These are phyloP conservation scores for Triticum turgidum DNA, from an alignment of 176 grass and related monocot species.

Conservation along the genomic window DNA sequence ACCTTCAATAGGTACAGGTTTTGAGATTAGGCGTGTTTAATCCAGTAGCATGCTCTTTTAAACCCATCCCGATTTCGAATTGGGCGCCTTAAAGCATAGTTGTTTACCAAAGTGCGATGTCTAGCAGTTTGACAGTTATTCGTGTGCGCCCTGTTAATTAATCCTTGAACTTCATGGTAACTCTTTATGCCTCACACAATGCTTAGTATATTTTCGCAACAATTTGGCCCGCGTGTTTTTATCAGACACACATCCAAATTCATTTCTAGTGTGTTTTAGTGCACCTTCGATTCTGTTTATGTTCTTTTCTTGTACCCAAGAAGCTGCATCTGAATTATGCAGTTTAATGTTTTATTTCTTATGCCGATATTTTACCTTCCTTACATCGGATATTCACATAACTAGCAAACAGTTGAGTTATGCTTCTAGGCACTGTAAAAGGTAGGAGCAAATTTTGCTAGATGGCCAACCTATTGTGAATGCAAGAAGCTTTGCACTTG, in stretches of 20 bases:
- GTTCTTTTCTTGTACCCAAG: neutral
- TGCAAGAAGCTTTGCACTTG: neutral
- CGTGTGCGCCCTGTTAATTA: neutral
- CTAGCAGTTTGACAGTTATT: neutral
- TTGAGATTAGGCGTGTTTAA: neutral
- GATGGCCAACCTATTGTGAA: neutral
- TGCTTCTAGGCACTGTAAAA: neutral
- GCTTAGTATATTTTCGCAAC: neutral
- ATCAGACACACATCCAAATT: neutral
- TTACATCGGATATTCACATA: neutral
- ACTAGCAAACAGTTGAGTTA: neutral
- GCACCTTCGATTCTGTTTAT: neutral
- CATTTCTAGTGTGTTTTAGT: neutral
- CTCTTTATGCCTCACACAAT: neutral
- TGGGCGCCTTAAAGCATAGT: too few relatives aligned
- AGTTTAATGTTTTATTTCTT: neutral
- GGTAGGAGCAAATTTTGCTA: neutral
- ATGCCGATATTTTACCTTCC: neutral
- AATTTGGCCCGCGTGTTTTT: neutral
- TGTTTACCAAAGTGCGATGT: neutral
- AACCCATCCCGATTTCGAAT: neutral
- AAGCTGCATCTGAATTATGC: neutral
- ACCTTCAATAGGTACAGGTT: neutral
- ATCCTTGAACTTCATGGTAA: slow-evolving; percentile 1
- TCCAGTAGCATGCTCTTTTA: slow-evolving; percentile 3